These are phyloP conservation scores for Solanum virginianum DNA, from an alignment of 257 asterid genomes.

Conservation along the genomic window DNA sequence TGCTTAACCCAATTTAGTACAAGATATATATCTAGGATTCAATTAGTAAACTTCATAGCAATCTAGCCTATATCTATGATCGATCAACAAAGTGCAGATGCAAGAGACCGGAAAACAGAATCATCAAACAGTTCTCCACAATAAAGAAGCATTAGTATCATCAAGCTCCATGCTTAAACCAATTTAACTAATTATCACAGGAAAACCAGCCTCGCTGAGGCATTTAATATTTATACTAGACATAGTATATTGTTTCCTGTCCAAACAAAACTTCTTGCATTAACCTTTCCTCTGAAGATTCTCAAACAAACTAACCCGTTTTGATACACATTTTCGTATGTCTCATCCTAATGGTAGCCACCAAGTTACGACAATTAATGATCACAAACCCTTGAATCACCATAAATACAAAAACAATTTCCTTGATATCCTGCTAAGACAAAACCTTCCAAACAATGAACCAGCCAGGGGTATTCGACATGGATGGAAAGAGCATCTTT, in stretches of 20 bases:
- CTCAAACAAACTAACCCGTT: neutral
- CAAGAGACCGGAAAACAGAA: neutral
- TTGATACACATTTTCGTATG: neutral
- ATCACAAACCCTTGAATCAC: neutral
- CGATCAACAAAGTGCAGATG: neutral
- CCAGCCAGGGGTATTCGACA: neutral
- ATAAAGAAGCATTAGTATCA: neutral
- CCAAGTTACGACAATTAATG: neutral
- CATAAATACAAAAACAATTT: neutral
- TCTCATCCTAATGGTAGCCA: neutral
- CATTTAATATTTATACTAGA: neutral
- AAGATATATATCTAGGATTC: neutral
- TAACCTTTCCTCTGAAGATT: neutral
- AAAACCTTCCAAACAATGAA: neutral
- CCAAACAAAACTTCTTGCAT: neutral
- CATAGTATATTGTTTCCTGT: neutral
- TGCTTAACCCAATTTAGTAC: neutral
- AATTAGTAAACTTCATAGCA: neutral
- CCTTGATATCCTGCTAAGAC: neutral
- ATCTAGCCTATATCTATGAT: neutral
- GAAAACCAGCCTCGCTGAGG: neutral
- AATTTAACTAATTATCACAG: neutral
- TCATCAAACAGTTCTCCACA: neutral
- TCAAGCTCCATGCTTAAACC: neutral
- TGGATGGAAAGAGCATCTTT: neutral